Evolutionary conservation across 805 yeast species (phyloP).

Genomic region (Dipodascus geniculatus): DNA sequence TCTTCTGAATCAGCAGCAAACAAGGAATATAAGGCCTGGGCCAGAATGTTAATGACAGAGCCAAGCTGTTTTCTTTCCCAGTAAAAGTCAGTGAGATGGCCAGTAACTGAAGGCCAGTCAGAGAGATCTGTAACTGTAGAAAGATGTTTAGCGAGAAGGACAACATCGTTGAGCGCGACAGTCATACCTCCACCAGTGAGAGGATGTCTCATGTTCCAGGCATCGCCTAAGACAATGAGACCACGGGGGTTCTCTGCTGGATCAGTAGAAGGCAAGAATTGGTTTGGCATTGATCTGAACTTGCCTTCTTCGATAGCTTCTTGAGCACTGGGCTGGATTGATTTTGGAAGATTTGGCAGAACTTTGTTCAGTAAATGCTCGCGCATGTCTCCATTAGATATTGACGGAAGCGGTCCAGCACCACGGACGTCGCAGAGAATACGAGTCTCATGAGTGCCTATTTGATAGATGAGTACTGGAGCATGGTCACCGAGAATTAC

Average conservation of each 20-base stretch:
- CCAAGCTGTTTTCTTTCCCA: slow-evolving; percentile 65
- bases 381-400: slow-evolving; percentile 41
- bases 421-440: slow-evolving; percentile 74
- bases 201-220: slow-evolving; percentile 96
- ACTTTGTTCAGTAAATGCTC: slow-evolving; percentile 50
- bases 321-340: slow-evolving; percentile 53
- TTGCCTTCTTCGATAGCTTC: slow-evolving; percentile 46
- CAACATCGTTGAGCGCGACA: slow-evolving; percentile 84
- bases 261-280: slow-evolving; percentile 67
- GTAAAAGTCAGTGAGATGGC: slow-evolving; percentile 57
- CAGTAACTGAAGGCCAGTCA: slow-evolving; percentile 45
- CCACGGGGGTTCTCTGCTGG: slow-evolving; percentile 53
- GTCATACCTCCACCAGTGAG: slow-evolving; percentile 99
- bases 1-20: slow-evolving; percentile 76
- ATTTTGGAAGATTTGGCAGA: slow-evolving; percentile 54
- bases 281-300: slow-evolving; percentile 86
- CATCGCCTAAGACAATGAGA: slow-evolving; percentile 76
- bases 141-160: slow-evolving; percentile 50
- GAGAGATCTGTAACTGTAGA: slow-evolving; percentile 39
- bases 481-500: slow-evolving; percentile 78
- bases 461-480: slow-evolving; percentile 83
- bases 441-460: slow-evolving; percentile 71
- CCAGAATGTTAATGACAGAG: slow-evolving; percentile 77
- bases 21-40: slow-evolving; percentile 79
- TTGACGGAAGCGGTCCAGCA: slow-evolving; percentile 56